Evolutionary conservation across 108 stramenopile genomes (phyloP).

Genomic region (Pseudonitzschia pungens): DNA sequence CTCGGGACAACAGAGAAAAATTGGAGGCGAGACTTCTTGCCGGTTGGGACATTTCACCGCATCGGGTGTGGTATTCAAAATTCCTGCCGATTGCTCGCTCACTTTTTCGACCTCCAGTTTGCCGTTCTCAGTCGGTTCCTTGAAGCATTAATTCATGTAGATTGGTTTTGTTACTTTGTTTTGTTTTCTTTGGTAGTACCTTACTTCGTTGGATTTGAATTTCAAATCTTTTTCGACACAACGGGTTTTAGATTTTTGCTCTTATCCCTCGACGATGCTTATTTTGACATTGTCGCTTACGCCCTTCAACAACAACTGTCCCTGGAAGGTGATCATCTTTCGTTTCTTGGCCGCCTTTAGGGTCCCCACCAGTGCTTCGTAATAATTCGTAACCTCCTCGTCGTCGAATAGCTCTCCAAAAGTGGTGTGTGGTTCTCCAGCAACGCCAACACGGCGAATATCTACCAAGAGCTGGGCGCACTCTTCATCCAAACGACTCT

Average conservation of each 20-base stretch:
- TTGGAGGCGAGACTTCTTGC: not conserved
- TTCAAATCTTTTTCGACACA: not conserved
- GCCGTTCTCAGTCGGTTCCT: not conserved
- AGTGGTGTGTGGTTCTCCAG: slow-evolving; percentile 49
- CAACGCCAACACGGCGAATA: slow-evolving; percentile 52
- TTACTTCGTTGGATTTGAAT: not conserved
- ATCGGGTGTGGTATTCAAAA: not conserved
- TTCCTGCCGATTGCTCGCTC: not conserved
- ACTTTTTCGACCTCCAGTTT: not conserved
- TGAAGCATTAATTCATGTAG: not conserved
- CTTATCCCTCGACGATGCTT: slow-evolving; percentile 30
- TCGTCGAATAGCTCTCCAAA: slow-evolving; percentile 86
- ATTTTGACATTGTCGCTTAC: slow-evolving; percentile 79
- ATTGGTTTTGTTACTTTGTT: not conserved
- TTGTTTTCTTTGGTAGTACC: not conserved
- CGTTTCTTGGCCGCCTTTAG: slow-evolving; percentile 82
- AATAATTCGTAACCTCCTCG: slow-evolving; percentile 77
- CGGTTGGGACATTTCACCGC: not conserved
- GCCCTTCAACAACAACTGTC: slow-evolving; percentile 85
- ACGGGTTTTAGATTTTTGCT: not conserved
- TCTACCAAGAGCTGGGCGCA: slow-evolving; percentile 54
- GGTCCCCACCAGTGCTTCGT: slow-evolving; percentile 87
- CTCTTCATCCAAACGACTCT: slow-evolving; percentile 59
- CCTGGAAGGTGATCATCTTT: slow-evolving; percentile 76
- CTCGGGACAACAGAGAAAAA: not conserved